Percentiles rank a stretch among this genome's conserved stretches.
These are phyloP conservation scores for Petunia hybrid DNA, from an alignment of 305 asterid species.

Conservation along the genomic window DNA sequence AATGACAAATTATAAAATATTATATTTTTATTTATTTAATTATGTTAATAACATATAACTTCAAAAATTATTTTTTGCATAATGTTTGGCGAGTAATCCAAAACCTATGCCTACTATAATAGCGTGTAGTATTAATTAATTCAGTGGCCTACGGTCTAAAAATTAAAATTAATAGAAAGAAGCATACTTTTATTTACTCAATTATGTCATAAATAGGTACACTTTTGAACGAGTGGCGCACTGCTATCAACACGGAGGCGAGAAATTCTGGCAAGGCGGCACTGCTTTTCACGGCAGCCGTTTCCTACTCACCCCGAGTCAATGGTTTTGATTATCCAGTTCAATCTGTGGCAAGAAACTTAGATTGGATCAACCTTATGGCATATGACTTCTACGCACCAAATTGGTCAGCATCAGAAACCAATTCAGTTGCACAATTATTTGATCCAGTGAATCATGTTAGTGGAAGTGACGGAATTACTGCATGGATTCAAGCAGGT, in stretches of 20 bases:
- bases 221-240: conserved; percentile 39
- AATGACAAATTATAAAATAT: no score
- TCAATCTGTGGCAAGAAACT: conserved; percentile 39
- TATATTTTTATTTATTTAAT: no score
- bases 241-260: conserved; percentile 44
- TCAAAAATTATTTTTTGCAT: no score
- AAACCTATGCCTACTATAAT: no score
- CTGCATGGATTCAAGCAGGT: conserved; percentile 46
- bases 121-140: no score
- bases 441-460: conserved; percentile 43
- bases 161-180: not conserved
- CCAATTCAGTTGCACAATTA: conserved; percentile 49
- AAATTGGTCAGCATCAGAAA: conserved; percentile 38
- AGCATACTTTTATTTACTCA: not conserved
- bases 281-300: conserved; percentile 38
- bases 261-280: conserved; percentile 27
- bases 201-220: not conserved
- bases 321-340: conserved; percentile 43
- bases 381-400: conserved; percentile 61
- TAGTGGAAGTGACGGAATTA: conserved; percentile 48
- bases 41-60: no score
- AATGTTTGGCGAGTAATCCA: no score
- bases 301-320: conserved; percentile 32
- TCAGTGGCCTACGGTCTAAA: no score
- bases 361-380: conserved; percentile 54